phyloP scores from a whole-genome alignment of 768 basidiomycete genomes.

The Mycena chlorophos region DNA sequence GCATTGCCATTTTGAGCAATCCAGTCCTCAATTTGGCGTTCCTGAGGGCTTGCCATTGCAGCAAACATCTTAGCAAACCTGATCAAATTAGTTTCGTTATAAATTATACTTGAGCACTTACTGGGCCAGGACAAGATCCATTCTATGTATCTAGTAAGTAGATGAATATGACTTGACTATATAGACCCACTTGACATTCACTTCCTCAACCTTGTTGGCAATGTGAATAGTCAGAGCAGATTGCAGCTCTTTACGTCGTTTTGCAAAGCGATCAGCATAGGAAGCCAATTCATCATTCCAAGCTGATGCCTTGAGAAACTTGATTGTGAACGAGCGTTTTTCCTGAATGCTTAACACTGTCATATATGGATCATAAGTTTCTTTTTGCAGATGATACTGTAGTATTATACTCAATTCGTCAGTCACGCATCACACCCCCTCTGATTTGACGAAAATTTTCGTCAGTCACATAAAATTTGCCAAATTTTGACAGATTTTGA shows the following conservation, averaged over 20 bases:
- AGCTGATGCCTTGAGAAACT: neutral
- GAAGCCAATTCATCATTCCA: neutral
- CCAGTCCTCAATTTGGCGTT: neutral
- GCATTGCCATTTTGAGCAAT: slow-evolving; percentile 23
- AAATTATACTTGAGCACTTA: too few species aligned
- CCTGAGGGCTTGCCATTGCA: neutral
- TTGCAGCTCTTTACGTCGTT: neutral
- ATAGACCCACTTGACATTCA: neutral
- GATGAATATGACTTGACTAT: neutral
- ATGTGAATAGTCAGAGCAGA: neutral
- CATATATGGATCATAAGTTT: neutral
- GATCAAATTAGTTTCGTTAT: too few species aligned
- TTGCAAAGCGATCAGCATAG: neutral
- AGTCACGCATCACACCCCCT: too few species aligned
- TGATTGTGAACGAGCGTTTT: neutral
- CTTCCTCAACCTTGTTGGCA: neutral
- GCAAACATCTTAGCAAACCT: neutral
- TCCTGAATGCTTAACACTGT: neutral
- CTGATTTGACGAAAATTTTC: too few species aligned
- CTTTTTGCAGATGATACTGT: neutral
- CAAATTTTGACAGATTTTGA: too few species aligned
- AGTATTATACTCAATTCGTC: too few species aligned
- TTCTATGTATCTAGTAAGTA: neutral
- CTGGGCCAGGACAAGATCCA: neutral
- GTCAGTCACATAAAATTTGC: too few species aligned